phyloP scores from a whole-genome alignment of 331 rosid genomes.

The Rhamnella rubrinervis region DNA sequence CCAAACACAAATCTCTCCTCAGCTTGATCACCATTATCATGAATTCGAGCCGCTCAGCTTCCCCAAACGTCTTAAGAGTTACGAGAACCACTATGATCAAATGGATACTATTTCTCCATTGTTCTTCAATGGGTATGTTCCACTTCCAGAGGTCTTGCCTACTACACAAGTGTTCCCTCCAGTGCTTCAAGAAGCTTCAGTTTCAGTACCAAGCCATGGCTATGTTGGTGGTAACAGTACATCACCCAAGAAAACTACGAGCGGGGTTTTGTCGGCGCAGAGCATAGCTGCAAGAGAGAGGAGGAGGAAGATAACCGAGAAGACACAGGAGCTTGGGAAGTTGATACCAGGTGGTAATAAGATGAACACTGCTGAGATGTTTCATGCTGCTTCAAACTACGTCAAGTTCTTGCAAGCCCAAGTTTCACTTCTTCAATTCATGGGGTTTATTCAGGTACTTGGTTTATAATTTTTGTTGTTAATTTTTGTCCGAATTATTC shows the following conservation, averaged over 20 bases:
- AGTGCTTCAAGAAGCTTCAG: background rate
- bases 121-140: conserved; percentile 17
- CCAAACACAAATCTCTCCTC: background rate
- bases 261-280: conserved; percentile 45
- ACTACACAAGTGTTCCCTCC: background rate
- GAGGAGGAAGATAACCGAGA: conserved; percentile 75
- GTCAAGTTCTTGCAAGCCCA: conserved; percentile 80
- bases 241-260: background rate
- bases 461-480: background rate
- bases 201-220: background rate
- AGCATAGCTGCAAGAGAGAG: conserved; percentile 78
- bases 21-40: background rate
- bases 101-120: background rate
- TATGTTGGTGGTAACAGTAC: background rate
- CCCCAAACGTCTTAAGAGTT: conserved; percentile 15
- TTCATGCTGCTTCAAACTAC: conserved; percentile 65
- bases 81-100: background rate
- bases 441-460: conserved; percentile 30
- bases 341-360: conserved; percentile 68
- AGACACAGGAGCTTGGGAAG: conserved; percentile 78
- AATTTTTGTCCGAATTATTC: background rate
- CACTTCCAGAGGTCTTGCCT: background rate
- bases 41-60: conserved; percentile 2
- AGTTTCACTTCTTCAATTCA: conserved; percentile 49
- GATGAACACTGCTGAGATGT: conserved; percentile 95